Conservation (phyloP, 2,329 filamentous ascomycete genomes). For the Trichoderma lentiforme region DNA sequence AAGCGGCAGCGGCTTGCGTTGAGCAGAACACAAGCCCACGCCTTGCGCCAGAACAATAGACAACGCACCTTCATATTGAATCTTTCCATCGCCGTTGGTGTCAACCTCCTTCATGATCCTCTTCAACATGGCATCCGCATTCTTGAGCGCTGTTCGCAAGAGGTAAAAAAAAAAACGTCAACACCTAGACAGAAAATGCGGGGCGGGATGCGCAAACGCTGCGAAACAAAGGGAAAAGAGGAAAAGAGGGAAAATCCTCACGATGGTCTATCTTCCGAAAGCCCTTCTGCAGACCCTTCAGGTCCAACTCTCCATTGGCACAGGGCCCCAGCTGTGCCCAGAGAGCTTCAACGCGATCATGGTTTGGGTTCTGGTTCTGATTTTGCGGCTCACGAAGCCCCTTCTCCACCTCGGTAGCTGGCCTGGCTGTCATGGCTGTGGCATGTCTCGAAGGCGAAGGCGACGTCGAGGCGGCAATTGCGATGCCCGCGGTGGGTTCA, state of each 20-base stretch:
- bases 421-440: slow-evolving; percentile 42
- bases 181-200: neutral
- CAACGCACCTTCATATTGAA: slow-evolving; percentile 78
- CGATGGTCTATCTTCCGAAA: slow-evolving; percentile 88
- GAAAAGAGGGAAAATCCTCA: slow-evolving; percentile 40
- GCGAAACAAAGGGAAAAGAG: neutral
- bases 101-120: slow-evolving; percentile 82
- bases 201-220: neutral
- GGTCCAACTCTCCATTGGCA: slow-evolving; percentile 74
- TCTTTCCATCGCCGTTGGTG: slow-evolving; percentile 80
- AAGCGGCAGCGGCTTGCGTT: neutral
- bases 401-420: slow-evolving; percentile 51
- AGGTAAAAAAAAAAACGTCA: neutral
- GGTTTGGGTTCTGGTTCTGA: slow-evolving; percentile 64
- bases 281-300: slow-evolving; percentile 79
- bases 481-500: slow-evolving; percentile 14
- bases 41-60: neutral
- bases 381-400: slow-evolving; percentile 75
- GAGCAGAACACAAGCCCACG: neutral
- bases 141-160: slow-evolving; percentile 63
- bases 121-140: slow-evolving; percentile 80
- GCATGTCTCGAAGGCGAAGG: slow-evolving; percentile 32
- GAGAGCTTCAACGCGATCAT: slow-evolving; percentile 76
- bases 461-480: slow-evolving; percentile 15
- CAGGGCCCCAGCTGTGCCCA: slow-evolving; percentile 80